Conservation (phyloP, 805 yeast genomes). For the Nakazawaea pomicola region DNA sequence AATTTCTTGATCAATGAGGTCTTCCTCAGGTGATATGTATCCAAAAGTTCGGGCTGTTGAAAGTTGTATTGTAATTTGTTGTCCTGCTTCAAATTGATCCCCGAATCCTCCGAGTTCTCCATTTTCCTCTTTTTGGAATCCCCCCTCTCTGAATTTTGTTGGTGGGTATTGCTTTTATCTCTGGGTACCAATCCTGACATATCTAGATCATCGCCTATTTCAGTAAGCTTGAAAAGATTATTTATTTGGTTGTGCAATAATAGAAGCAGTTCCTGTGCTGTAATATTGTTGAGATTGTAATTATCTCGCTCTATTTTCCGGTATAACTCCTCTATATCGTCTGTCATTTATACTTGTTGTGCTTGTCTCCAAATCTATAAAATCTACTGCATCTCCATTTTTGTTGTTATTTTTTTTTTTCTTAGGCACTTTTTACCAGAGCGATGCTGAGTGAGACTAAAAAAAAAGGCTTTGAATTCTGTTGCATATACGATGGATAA, state of each 20-base stretch:
- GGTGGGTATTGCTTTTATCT: constrained; percentile 1
- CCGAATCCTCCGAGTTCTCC: too few species aligned
- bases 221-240: constrained; percentile 20
- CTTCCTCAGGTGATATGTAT: constrained; percentile 10
- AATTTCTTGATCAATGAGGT: constrained; percentile 21
- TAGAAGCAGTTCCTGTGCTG: constrained; percentile 24
- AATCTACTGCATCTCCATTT: neutral
- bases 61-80: constrained; percentile 9
- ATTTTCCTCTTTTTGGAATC: too few species aligned
- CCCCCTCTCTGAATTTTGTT: too few species aligned
- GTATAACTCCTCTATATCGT: constrained; percentile 30
- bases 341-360: neutral
- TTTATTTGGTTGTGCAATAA: constrained; percentile 21
- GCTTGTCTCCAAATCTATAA: neutral
- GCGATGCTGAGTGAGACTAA: neutral
- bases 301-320: constrained; percentile 17
- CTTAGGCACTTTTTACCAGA: neutral
- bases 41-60: neutral
- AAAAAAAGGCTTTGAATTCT: too few species aligned
- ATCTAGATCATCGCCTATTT: constrained; percentile 13
- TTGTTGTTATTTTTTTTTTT: neutral
- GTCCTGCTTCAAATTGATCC: neutral
- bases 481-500: too few species aligned
- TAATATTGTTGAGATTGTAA: constrained; percentile 17
- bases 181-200: constrained; percentile 15